Conservation (phyloP, 2,329 filamentous ascomycete genomes). For the Davidsoniella eucalypti region DNA sequence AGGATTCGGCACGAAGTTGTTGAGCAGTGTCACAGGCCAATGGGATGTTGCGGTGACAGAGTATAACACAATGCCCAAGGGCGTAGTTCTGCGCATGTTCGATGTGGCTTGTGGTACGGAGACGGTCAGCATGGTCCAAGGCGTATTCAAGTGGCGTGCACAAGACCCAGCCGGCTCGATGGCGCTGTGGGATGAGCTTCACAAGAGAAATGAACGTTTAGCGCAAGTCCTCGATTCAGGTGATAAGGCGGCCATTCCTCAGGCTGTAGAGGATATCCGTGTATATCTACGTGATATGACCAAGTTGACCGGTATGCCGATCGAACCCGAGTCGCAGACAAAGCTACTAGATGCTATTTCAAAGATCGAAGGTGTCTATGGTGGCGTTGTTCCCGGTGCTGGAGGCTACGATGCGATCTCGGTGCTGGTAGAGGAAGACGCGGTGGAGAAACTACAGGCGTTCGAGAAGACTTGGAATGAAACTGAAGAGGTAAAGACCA, state of each 20-base stretch:
- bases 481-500: constrained; percentile 38
- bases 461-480: constrained; percentile 52
- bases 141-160: constrained; percentile 68
- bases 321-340: constrained; percentile 79
- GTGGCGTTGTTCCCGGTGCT: constrained; percentile 84
- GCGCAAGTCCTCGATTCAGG: constrained; percentile 43
- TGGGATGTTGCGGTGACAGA: constrained; percentile 64
- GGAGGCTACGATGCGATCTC: constrained; percentile 86
- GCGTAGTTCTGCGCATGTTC: constrained; percentile 73
- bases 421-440: constrained; percentile 59
- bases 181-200: constrained; percentile 51
- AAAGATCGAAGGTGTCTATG: constrained; percentile 62
- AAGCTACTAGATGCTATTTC: constrained; percentile 61
- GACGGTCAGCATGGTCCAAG: constrained; percentile 91
- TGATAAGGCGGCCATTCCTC: constrained; percentile 26
- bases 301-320: constrained; percentile 55
- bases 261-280: constrained; percentile 34
- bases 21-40: constrained; percentile 38
- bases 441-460: constrained; percentile 41
- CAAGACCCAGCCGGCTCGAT: constrained; percentile 47
- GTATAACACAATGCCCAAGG: constrained; percentile 47
- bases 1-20: constrained; percentile 51
- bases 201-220: constrained; percentile 56
- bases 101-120: constrained; percentile 90
- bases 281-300: constrained; percentile 64